Evolutionary conservation across 805 yeast species (phyloP).

Genomic region (Candida boleticola): DNA sequence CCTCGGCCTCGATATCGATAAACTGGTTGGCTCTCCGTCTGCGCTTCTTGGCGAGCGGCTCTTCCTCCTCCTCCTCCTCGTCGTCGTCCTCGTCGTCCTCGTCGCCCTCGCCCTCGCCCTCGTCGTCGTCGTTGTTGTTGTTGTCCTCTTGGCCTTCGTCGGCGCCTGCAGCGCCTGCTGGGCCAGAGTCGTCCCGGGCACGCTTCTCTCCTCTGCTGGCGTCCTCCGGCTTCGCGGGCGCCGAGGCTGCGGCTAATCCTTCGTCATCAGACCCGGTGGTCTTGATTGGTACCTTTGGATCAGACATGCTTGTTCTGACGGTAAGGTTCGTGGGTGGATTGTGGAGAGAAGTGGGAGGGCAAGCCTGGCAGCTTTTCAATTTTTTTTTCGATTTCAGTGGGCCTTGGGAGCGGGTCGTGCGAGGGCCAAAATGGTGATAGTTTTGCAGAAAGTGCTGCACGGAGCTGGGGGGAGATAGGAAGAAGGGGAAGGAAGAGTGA

Average conservation of each 20-base stretch:
- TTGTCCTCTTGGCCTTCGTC: conserved; percentile 8
- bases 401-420: neutral
- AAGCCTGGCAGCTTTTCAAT: too few species aligned
- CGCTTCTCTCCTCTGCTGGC: conserved; percentile 3
- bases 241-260: too few species aligned
- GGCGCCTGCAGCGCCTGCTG: conserved; percentile 12
- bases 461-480: too few species aligned
- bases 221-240: conserved; percentile 6
- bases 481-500: too few species aligned
- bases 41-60: conserved; percentile 44
- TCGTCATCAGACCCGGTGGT: neutral
- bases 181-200: conserved; percentile 5
- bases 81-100: conserved; percentile 53
- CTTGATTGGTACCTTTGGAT: neutral
- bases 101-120: conserved; percentile 47
- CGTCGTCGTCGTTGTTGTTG: conserved; percentile 20
- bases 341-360: neutral
- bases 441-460: too few species aligned
- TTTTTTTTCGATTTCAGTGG: neutral
- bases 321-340: neutral
- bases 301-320: neutral
- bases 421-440: neutral
- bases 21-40: conserved; percentile 71
- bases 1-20: conserved; percentile 98
- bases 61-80: conserved; percentile 49